Conservation (phyloP, 2,329 filamentous ascomycete genomes). For the Aspergillus chevalieri region DNA sequence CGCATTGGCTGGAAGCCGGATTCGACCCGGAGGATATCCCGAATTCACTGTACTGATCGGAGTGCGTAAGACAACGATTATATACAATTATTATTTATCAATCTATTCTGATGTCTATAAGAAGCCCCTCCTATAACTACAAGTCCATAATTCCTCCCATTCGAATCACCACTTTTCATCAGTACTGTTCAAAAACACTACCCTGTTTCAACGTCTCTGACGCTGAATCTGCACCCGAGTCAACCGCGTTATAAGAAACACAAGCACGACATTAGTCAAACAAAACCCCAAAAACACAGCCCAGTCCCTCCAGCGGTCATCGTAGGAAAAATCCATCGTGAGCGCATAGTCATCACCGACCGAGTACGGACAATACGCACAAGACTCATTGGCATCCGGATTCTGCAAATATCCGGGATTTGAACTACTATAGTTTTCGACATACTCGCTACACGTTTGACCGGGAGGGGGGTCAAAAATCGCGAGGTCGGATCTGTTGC, state of each 20-base stretch:
- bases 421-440: background rate
- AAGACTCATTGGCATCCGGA: background rate
- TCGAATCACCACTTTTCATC: too few species aligned
- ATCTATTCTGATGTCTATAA: too few species aligned
- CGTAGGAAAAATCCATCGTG: conserved; percentile 1
- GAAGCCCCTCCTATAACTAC: too few species aligned
- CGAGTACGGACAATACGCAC: conserved; percentile 1
- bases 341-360: conserved; percentile 1
- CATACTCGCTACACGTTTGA: conserved; percentile 3
- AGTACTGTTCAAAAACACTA: too few species aligned
- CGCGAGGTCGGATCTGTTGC: background rate
- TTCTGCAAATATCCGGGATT: conserved; percentile 1
- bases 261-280: conserved; percentile 1
- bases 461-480: conserved; percentile 3
- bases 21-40: background rate
- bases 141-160: too few species aligned
- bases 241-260: background rate
- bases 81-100: too few species aligned
- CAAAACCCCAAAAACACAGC: conserved; percentile 6
- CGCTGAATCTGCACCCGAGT: background rate
- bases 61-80: too few species aligned
- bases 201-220: background rate
- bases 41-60: background rate
- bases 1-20: background rate
- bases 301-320: conserved; percentile 3